Percentiles rank a stretch among this genome's conserved stretches.
Evolutionary conservation across 2,329 filamentous ascomycete genomes (phyloP).

Genomic region (Verticillium zaregamsianum): DNA sequence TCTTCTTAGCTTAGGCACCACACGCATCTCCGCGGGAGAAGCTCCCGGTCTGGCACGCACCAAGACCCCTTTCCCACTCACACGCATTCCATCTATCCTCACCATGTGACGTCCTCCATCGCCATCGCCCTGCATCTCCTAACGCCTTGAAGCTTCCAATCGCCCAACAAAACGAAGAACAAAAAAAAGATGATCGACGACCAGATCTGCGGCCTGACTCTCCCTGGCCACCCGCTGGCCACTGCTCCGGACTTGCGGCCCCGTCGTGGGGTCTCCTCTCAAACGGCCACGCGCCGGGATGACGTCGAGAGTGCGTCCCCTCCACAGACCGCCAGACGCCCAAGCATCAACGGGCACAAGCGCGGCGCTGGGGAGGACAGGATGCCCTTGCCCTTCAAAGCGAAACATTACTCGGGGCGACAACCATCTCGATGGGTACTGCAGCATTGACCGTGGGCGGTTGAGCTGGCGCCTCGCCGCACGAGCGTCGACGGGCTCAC

Average conservation of each 20-base stretch:
- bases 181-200: not conserved
- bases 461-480: not conserved
- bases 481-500: not conserved
- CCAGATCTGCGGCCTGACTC: not conserved
- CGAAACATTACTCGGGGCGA: not conserved
- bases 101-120: not conserved
- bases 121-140: not conserved
- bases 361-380: not conserved
- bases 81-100: not conserved
- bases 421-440: not conserved
- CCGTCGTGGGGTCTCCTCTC: not conserved
- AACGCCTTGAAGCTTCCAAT: not conserved
- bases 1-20: not conserved
- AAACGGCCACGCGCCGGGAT: conserved; percentile 1
- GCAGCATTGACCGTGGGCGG: not conserved
- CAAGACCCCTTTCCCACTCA: not conserved
- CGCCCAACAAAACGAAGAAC: not conserved
- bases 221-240: not conserved
- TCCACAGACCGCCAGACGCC: not conserved
- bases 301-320: not conserved
- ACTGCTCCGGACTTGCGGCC: not conserved
- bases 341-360: not conserved
- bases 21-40: not conserved
- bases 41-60: not conserved
- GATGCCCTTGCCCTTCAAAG: not conserved